Evolutionary conservation across 2,329 filamentous ascomycete species (phyloP).

Genomic region (Sarocladium brachiariae): DNA sequence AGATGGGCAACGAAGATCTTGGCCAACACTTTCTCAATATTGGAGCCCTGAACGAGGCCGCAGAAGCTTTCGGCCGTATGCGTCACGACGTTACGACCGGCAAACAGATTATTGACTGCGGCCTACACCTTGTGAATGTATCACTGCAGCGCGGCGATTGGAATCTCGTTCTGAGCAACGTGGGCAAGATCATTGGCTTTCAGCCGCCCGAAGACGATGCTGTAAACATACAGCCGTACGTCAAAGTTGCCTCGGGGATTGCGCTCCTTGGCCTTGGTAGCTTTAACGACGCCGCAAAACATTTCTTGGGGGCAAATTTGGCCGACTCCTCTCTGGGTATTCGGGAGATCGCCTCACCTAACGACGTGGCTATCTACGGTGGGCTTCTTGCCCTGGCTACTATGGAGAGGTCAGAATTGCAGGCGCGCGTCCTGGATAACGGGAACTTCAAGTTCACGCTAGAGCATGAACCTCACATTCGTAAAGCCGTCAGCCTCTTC

Average conservation of each 20-base stretch:
- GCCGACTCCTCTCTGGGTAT: conserved; percentile 41
- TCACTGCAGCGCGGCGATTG: conserved; percentile 73
- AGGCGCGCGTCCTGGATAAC: conserved; percentile 72
- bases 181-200: conserved; percentile 55
- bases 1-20: conserved; percentile 95
- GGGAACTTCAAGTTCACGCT: conserved; percentile 76
- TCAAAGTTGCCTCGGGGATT: conserved; percentile 46
- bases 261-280: conserved; percentile 39
- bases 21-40: conserved; percentile 75
- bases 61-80: conserved; percentile 79
- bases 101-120: conserved; percentile 77
- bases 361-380: conserved; percentile 89
- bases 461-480: conserved; percentile 88
- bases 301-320: conserved; percentile 47
- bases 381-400: conserved; percentile 84
- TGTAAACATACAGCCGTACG: conserved; percentile 36
- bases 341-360: conserved; percentile 68
- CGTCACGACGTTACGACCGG: conserved; percentile 80
- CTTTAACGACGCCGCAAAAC: conserved; percentile 58
- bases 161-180: conserved; percentile 54
- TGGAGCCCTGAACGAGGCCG: conserved; percentile 65
- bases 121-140: conserved; percentile 69
- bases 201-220: conserved; percentile 41
- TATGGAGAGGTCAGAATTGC: conserved; percentile 73
- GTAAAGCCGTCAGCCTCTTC: conserved; percentile 83